These are phyloP conservation scores for Ophiostoma angusticollis DNA, from an alignment of 2,329 filamentous ascomycete genomes.

Conservation along the genomic window DNA sequence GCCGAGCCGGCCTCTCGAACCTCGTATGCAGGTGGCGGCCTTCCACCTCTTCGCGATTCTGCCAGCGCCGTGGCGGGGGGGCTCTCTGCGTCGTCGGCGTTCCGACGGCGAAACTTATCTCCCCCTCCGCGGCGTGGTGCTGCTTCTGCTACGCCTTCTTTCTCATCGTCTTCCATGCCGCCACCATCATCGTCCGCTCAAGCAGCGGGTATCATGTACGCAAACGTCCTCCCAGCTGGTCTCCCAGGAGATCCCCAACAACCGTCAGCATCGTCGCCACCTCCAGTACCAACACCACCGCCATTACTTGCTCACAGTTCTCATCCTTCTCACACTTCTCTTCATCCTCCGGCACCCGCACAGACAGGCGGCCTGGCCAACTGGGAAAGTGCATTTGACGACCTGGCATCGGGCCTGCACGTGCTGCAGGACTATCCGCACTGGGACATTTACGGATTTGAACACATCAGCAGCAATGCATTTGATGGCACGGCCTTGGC, in stretches of 20 bases:
- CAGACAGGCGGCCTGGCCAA: neutral
- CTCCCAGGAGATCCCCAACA: too few relatives aligned
- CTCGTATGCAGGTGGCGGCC: constrained; percentile 4
- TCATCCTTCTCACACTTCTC: too few relatives aligned
- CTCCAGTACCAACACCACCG: too few relatives aligned
- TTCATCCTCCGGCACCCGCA: too few relatives aligned
- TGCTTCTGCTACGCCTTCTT: neutral
- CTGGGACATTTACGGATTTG: constrained; percentile 4
- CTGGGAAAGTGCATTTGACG: constrained; percentile 3
- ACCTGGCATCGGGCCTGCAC: constrained; percentile 1
- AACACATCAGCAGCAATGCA: neutral
- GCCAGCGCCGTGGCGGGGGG: too few relatives aligned
- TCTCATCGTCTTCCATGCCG: neutral
- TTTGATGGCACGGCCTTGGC: constrained; percentile 1
- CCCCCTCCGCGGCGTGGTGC: neutral
- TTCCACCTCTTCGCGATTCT: neutral
- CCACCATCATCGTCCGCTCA: neutral
- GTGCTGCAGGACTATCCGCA: constrained; percentile 2
- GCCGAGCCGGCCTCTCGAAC: neutral
- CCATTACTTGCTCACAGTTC: too few relatives aligned
- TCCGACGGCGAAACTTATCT: neutral
- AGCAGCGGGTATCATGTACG: too few relatives aligned
- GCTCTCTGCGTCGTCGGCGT: too few relatives aligned
- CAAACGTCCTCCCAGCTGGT: neutral
- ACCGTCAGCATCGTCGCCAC: too few relatives aligned